phyloP scores from a whole-genome alignment of 768 basidiomycete species.

The Macrolepiota dolichaula region DNA sequence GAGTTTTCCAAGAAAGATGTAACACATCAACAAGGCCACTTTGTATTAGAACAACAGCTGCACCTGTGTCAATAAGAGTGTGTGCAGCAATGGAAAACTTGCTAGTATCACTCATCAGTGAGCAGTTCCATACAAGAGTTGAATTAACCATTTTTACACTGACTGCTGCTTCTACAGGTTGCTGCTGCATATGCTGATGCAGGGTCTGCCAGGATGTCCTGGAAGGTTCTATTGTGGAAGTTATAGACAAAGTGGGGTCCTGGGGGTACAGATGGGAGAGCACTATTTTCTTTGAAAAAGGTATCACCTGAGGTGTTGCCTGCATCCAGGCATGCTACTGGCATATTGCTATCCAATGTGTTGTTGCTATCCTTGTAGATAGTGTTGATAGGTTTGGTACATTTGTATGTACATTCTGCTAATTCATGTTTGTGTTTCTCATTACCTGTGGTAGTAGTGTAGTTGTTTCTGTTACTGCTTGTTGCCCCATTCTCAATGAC shows the following conservation, averaged over 20 bases:
- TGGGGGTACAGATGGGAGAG: no score
- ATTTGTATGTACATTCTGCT: not conserved
- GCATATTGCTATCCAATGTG: not conserved
- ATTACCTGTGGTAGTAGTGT: not conserved
- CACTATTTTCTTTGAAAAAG: no score
- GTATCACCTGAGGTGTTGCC: not conserved
- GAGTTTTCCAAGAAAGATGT: not conserved
- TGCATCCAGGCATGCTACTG: not conserved
- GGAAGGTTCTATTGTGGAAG: no score
- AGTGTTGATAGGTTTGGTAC: not conserved
- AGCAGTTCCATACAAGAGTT: not conserved
- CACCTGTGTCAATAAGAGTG: slow-evolving; percentile 26
- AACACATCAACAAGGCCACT: slow-evolving; percentile 17
- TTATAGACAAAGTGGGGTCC: no score
- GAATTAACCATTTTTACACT: not conserved
- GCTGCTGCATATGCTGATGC: no score
- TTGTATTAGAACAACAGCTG: slow-evolving; percentile 28
- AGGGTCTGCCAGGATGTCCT: no score
- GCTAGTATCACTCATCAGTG: not conserved
- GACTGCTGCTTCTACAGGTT: not conserved
- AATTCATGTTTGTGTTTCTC: not conserved
- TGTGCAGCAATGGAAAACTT: not conserved
- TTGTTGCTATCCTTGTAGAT: not conserved
- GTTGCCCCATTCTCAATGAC: no score
- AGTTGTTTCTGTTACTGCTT: no score